These are phyloP conservation scores for Kwoniella sp. DNA, from an alignment of 768 basidiomycete genomes.

Conservation along the genomic window DNA sequence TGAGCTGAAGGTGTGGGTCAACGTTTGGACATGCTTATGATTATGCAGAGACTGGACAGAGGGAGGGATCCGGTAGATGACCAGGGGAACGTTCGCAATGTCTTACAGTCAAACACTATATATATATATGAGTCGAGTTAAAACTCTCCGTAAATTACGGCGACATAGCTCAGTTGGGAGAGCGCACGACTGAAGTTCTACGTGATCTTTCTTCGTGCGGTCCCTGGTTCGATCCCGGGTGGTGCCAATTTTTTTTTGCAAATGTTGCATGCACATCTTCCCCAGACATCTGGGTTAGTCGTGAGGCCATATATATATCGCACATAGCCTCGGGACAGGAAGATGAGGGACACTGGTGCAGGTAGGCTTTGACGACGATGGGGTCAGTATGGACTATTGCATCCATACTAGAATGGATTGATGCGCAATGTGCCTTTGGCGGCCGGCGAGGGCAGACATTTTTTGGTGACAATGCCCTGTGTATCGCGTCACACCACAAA, in stretches of 20 bases:
- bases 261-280: no score
- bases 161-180: conserved; percentile 34
- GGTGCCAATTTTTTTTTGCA: conserved; percentile 23
- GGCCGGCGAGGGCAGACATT: no score
- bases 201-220: conserved; percentile 22
- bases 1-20: neutral
- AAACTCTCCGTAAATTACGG: conserved; percentile 6
- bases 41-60: neutral
- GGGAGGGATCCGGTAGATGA: neutral
- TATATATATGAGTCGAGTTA: neutral
- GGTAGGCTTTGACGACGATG: no score
- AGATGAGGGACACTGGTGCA: no score
- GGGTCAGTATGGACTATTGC: no score
- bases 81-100: neutral
- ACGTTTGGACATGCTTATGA: neutral
- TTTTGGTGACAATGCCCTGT: no score
- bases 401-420: no score
- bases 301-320: no score
- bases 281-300: no score
- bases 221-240: conserved; percentile 34
- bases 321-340: no score
- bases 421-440: no score
- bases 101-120: neutral
- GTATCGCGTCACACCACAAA: no score
- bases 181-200: conserved; percentile 27